Conservation (phyloP, 192 early-diverging fungal species). For the Backusella liffmaniae region DNA sequence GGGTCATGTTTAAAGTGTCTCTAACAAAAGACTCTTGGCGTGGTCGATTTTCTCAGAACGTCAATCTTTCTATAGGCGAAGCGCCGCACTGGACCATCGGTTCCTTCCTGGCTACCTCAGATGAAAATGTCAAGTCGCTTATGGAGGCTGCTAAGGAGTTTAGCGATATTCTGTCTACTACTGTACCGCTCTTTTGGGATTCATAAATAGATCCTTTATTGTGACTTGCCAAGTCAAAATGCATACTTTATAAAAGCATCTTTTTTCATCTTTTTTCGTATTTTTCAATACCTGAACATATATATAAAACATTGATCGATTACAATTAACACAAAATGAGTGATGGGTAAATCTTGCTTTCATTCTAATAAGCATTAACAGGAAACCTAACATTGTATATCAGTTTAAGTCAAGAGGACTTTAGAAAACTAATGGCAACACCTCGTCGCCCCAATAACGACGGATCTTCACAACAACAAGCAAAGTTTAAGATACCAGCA, state of each 20-base stretch:
- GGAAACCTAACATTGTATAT: background rate
- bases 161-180: slow-evolving; percentile 11
- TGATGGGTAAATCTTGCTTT: slow-evolving; percentile 5
- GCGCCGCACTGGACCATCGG: slow-evolving; percentile 33
- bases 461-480: slow-evolving; percentile 27
- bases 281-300: background rate
- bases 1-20: slow-evolving; percentile 18
- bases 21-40: slow-evolving; percentile 36
- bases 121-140: slow-evolving; percentile 16
- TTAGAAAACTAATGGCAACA: slow-evolving; percentile 72
- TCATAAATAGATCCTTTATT: background rate
- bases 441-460: slow-evolving; percentile 49
- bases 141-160: slow-evolving; percentile 14
- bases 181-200: slow-evolving; percentile 24
- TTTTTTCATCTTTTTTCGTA: background rate
- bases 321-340: slow-evolving; percentile 4
- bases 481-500: slow-evolving; percentile 29
- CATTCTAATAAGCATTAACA: background rate
- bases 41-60: slow-evolving; percentile 37
- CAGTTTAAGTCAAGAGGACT: slow-evolving; percentile 77
- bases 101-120: slow-evolving; percentile 23
- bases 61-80: slow-evolving; percentile 35
- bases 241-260: background rate
- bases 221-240: background rate
- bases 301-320: background rate